A percentile compares a stretch with the other conserved stretches of the same genome.
Evolutionary conservation across 148 eudicot genomes (phyloP).

Genomic region (Heliosperma pusillum): DNA sequence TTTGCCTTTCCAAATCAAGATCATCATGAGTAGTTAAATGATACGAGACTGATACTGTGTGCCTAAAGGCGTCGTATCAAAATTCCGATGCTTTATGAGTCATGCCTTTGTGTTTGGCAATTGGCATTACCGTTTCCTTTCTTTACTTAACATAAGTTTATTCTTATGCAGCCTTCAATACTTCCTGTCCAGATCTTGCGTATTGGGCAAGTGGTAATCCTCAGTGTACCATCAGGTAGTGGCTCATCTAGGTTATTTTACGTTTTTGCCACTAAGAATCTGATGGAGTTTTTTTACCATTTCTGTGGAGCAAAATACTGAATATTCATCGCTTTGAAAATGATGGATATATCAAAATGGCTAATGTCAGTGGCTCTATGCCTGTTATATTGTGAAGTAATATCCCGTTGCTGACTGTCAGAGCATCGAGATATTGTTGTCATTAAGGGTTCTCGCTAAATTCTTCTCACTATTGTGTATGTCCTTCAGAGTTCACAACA

Average conservation of each 20-base stretch:
- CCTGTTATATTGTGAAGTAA: too few relatives aligned
- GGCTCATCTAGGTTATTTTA: constrained; percentile 19
- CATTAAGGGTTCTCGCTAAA: background rate
- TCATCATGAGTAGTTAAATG: too few relatives aligned
- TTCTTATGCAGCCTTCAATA: constrained; percentile 76
- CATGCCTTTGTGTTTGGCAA: constrained; percentile 3
- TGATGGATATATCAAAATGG: too few relatives aligned
- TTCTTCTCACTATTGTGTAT: background rate
- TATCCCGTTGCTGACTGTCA: too few relatives aligned
- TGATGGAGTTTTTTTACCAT: background rate
- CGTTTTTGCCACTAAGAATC: constrained; percentile 1
- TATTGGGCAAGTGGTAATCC: constrained; percentile 85
- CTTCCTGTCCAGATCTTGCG: constrained; percentile 89
- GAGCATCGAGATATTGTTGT: too few relatives aligned
- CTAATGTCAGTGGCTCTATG: too few relatives aligned
- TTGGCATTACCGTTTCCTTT: constrained; percentile 4
- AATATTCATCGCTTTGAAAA: too few relatives aligned
- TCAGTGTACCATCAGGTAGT: constrained; percentile 89
- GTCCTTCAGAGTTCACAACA: constrained; percentile 71
- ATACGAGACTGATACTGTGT: background rate
- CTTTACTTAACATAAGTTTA: constrained; percentile 10
- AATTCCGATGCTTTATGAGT: background rate
- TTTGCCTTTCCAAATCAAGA: background rate
- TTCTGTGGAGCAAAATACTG: too few relatives aligned
- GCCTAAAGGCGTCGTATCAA: background rate